phyloP scores from a whole-genome alignment of 1,284 basidiomycete genomes.

The Entoloma clypeatum region DNA sequence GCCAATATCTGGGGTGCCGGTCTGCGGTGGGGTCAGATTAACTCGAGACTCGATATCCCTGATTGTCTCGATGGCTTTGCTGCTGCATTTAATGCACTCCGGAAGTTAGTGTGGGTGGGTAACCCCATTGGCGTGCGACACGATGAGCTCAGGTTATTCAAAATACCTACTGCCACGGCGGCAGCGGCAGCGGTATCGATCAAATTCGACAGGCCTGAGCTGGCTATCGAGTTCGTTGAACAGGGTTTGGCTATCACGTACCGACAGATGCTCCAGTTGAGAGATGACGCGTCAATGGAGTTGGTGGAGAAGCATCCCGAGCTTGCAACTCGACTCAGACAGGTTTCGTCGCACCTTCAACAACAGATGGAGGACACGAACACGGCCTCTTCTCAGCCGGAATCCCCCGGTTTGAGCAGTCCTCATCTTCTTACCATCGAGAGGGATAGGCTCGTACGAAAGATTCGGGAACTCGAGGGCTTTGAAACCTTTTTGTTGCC shows the following conservation, averaged over 20 bases:
- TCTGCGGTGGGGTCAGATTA: no score
- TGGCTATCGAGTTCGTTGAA: conserved; percentile 11
- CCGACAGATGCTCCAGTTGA: conserved; percentile 7
- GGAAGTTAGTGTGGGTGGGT: conserved; percentile 7
- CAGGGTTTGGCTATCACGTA: conserved; percentile 8
- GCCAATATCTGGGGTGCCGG: no score
- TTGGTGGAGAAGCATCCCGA: neutral
- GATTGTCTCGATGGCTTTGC: conserved; percentile 9
- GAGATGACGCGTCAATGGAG: conserved; percentile 3
- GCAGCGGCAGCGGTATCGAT: conserved; percentile 4
- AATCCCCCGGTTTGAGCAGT: no score
- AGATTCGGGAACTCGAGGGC: no score
- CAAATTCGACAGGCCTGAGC: neutral
- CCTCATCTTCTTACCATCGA: no score
- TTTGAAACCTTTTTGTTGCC: no score
- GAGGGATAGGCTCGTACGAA: no score
- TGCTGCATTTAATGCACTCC: conserved; percentile 1
- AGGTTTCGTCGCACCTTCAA: conserved; percentile 1
- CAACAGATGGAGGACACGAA: no score
- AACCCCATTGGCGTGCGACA: conserved; percentile 6
- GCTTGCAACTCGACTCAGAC: neutral
- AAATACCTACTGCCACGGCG: conserved; percentile 1
- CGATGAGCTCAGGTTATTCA: neutral
- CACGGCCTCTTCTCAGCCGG: no score
- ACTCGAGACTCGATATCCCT: neutral